Percentiles rank a stretch among this genome's conserved stretches.
These are phyloP conservation scores for Lentinula aciculospora DNA, from an alignment of 768 basidiomycete species.

Conservation along the genomic window DNA sequence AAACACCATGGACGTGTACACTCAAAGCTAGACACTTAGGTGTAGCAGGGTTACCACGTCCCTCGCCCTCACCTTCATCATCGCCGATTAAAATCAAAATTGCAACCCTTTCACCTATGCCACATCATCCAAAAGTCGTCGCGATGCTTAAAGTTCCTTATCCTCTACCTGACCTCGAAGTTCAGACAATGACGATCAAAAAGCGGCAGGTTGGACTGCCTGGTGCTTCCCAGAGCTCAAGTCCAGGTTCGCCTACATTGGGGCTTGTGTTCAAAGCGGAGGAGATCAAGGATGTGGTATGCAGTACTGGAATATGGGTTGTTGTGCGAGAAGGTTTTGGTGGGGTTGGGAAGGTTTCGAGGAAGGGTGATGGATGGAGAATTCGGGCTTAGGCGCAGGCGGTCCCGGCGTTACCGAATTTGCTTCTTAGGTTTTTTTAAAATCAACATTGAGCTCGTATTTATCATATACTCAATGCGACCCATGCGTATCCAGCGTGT, in stretches of 20 bases:
- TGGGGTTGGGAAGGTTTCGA: conserved; percentile 72
- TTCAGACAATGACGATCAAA: conserved; percentile 52
- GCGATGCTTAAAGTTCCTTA: conserved; percentile 88
- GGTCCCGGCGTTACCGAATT: too few species aligned
- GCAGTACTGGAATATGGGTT: conserved; percentile 85
- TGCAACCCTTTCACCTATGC: conserved; percentile 84
- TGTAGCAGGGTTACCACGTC: neutral
- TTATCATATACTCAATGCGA: too few species aligned
- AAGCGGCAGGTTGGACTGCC: conserved; percentile 39
- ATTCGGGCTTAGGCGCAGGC: conserved; percentile 43
- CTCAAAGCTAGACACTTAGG: conserved; percentile 53
- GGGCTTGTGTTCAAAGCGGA: conserved; percentile 75
- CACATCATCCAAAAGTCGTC: conserved; percentile 94
- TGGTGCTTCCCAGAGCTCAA: conserved; percentile 12
- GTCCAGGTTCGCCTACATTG: conserved; percentile 8
- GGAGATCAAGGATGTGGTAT: conserved; percentile 91
- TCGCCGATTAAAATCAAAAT: conserved; percentile 52
- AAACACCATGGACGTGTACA: conserved; percentile 94
- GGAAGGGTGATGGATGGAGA: conserved; percentile 79
- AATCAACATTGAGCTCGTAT: too few species aligned
- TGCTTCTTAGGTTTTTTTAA: too few species aligned
- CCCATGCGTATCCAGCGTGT: too few species aligned
- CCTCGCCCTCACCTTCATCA: neutral
- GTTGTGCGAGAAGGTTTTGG: conserved; percentile 92
- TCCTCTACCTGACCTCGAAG: conserved; percentile 76